Conservation (phyloP, 2,329 filamentous ascomycete genomes). For the Phoma sp. region DNA sequence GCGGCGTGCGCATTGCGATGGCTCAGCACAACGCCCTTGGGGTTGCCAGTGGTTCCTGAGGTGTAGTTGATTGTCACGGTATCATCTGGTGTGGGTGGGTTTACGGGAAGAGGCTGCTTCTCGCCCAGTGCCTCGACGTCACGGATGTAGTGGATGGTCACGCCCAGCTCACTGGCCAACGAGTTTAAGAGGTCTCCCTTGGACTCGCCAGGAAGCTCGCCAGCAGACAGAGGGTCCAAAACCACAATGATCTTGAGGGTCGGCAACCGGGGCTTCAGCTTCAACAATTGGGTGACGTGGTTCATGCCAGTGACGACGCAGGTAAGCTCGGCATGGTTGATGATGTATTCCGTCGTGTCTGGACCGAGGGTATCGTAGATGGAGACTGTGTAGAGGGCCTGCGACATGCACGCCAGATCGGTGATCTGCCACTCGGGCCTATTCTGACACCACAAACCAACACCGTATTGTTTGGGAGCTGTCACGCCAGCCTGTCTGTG, state of each 20-base stretch:
- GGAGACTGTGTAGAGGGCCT: conserved; percentile 87
- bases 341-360: conserved; percentile 91
- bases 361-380: conserved; percentile 96
- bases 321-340: conserved; percentile 82
- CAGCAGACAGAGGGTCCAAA: conserved; percentile 80
- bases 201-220: conserved; percentile 76
- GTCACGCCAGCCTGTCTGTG: conserved; percentile 74
- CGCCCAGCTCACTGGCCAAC: conserved; percentile 74
- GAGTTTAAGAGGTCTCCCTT: conserved; percentile 80
- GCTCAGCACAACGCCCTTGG: conserved; percentile 83
- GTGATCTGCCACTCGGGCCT: conserved; percentile 88
- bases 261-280: conserved; percentile 78
- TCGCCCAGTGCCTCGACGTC: conserved; percentile 84
- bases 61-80: conserved; percentile 91
- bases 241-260: conserved; percentile 86
- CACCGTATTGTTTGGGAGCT: conserved; percentile 66
- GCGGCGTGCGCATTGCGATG: conserved; percentile 82
- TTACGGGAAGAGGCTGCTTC: conserved; percentile 71
- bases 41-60: conserved; percentile 81
- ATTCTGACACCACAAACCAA: conserved; percentile 88
- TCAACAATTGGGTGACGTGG: conserved; percentile 81
- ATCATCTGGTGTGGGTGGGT: conserved; percentile 75
- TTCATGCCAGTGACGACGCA: conserved; percentile 80
- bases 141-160: conserved; percentile 78
- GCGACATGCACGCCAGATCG: conserved; percentile 84